Evolutionary conservation across 257 asterid genomes (phyloP).

Genomic region (Jacaranda mimosifolia): DNA sequence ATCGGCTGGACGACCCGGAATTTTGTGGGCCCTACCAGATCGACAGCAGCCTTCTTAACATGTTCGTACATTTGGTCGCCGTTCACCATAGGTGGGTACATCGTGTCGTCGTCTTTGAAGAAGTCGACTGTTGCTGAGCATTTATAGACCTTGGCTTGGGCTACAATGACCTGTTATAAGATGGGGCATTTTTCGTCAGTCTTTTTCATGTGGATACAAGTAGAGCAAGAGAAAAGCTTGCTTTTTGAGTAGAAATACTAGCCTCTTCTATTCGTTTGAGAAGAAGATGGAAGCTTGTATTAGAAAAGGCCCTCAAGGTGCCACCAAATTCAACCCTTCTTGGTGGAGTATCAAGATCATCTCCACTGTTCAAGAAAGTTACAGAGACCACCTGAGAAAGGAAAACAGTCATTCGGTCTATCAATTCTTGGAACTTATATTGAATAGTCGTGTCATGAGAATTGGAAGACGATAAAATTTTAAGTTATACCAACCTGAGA

Average conservation of each 20-base stretch:
- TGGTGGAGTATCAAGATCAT: conserved; percentile 49
- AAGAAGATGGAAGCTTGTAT: conserved; percentile 62
- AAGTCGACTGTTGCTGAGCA: conserved; percentile 86
- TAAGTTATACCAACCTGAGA: conserved; percentile 64
- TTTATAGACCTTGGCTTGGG: conserved; percentile 77
- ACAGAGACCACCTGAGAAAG: conserved; percentile 78
- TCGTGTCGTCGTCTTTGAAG: conserved; percentile 64
- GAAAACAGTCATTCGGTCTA: not conserved
- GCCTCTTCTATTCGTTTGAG: conserved; percentile 86
- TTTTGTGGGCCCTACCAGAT: conserved; percentile 57
- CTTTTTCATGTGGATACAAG: not conserved
- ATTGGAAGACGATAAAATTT: not conserved
- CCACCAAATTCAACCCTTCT: conserved; percentile 68
- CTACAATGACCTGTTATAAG: conserved; percentile 66
- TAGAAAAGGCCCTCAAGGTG: conserved; percentile 89
- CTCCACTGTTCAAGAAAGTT: conserved; percentile 72
- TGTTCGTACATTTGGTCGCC: conserved; percentile 70
- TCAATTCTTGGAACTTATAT: no score
- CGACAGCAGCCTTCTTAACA: conserved; percentile 51
- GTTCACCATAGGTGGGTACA: conserved; percentile 88
- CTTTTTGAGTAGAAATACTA: conserved; percentile 16
- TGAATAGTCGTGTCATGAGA: not conserved
- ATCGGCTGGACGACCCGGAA: conserved; percentile 70
- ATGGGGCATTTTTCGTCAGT: not conserved
- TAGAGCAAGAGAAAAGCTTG: not conserved